These are phyloP conservation scores for Cryptococcus jaspeensis DNA, from an alignment of 1,284 basidiomycete genomes.

Conservation along the genomic window DNA sequence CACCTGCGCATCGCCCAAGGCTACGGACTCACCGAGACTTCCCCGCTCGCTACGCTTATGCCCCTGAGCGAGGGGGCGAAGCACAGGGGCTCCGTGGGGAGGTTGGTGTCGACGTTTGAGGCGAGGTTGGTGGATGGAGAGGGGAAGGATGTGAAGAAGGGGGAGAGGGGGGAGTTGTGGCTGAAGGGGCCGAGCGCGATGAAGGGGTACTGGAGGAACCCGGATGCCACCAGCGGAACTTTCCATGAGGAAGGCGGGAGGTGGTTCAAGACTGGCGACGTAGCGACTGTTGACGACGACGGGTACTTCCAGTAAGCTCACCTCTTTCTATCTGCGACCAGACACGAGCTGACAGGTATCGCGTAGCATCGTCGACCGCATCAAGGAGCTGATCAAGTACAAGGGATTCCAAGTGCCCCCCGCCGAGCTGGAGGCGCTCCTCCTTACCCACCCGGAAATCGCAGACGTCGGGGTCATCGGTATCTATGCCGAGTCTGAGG, in stretches of 20 bases:
- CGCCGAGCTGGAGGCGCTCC: constrained; percentile 72
- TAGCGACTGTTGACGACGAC: constrained; percentile 62
- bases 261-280: constrained; percentile 85
- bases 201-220: constrained; percentile 69
- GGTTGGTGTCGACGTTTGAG: constrained; percentile 73
- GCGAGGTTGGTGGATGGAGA: constrained; percentile 62
- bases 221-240: constrained; percentile 61
- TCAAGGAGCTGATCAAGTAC: constrained; percentile 83
- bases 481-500: constrained; percentile 60
- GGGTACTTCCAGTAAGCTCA: constrained; percentile 54
- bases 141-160: constrained; percentile 52
- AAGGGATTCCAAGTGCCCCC: constrained; percentile 64
- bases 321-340: too few species aligned
- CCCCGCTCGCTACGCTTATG: constrained; percentile 50
- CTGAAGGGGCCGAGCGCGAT: constrained; percentile 72
- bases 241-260: constrained; percentile 55
- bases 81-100: constrained; percentile 65
- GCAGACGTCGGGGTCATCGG: constrained; percentile 74
- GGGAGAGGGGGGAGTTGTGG: constrained; percentile 75
- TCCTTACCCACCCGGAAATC: constrained; percentile 68
- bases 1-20: constrained; percentile 43
- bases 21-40: constrained; percentile 55
- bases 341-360: neutral
- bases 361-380: constrained; percentile 50
- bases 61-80: constrained; percentile 30